Conservation (phyloP, 2,329 filamentous ascomycete species). For the Exophiala dermatitidis region DNA sequence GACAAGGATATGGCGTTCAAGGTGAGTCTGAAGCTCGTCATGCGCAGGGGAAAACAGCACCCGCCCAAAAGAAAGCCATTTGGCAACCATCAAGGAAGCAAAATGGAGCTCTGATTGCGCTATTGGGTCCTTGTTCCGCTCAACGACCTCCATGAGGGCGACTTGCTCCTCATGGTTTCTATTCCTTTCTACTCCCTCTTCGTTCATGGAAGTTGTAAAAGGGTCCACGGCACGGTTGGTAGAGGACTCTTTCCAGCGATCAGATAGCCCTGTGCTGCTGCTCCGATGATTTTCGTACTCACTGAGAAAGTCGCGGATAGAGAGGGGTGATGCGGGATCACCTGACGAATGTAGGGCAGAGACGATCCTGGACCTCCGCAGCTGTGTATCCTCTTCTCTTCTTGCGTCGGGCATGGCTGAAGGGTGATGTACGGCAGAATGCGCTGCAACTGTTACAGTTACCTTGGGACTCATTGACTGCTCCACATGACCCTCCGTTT, state of each 20-base stretch:
- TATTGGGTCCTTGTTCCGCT: conserved; percentile 37
- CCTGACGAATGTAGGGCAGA: conserved; percentile 45
- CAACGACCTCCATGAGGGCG: conserved; percentile 34
- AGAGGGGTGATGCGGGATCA: conserved; percentile 46
- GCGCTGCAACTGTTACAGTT: conserved; percentile 16
- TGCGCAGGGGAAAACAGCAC: conserved; percentile 46
- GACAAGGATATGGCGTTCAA: conserved; percentile 41
- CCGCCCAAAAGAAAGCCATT: conserved; percentile 45
- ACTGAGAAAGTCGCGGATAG: conserved; percentile 48
- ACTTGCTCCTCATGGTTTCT: conserved; percentile 26
- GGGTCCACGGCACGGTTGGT: conserved; percentile 18
- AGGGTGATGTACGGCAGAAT: conserved; percentile 12
- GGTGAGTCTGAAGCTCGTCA: conserved; percentile 37
- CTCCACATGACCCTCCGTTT: conserved; percentile 15
- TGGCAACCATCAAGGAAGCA: conserved; percentile 46
- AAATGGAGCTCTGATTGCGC: conserved; percentile 43
- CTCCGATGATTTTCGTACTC: conserved; percentile 40
- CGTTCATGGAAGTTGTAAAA: conserved; percentile 31
- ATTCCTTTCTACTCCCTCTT: conserved; percentile 29
- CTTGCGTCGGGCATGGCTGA: conserved; percentile 8
- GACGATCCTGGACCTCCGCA: conserved; percentile 47
- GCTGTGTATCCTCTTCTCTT: conserved; percentile 27
- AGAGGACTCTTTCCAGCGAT: conserved; percentile 25
- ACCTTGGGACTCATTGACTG: conserved; percentile 20
- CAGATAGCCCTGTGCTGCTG: conserved; percentile 24